Evolutionary conservation across 2,329 filamentous ascomycete genomes (phyloP), one percentile per base, ranked within the genome.

Genomic region (Aphanoascus verrucosus): DNA sequence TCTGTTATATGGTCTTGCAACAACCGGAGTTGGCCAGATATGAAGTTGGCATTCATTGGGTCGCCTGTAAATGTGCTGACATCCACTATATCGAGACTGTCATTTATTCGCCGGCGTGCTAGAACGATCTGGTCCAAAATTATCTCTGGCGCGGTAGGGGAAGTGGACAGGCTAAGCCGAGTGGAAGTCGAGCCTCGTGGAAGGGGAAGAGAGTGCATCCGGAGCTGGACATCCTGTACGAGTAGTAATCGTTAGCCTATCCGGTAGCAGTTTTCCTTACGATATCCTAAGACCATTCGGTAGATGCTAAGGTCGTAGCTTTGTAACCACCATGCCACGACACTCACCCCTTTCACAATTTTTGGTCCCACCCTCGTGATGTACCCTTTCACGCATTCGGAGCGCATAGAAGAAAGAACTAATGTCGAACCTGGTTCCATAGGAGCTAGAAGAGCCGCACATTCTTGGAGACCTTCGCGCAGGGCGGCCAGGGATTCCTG

Each of bases 321-420:
- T 11, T 2, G 1, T n/a, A 31, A 38, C 40, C 31, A 37, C 34
- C 55, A 52, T 34, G 17, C 43, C 42, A 32, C 37, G 31, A 3
- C 44, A 77, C 83, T 62, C 75, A 90, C 87, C 60, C 89, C 91
- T 68, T 94, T 95, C 58, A 94, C 85, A 58, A 98, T 85, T 49
- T 85, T 82, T n/a, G 88, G 88, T 38, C 93, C 93, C 35, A 94
- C 82, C 52, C 93, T 82, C 1, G 91, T 97, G 56, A 97, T 81
- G 62, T 88, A 87, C 15, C 93, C 93, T 69, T 98, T 98, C 58
- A 97, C 83, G 60, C 80, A 82, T 72, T 98, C 93, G 53, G 88
- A 91, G 53, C 90, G 81, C 53, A 85, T 79, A 12, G 90, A 94
- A 57, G 86, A 93, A 60, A 98, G 78, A 31, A 93, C 90, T 28